A percentile compares a stretch with the other conserved stretches of the same genome.
Conservation (phyloP, 768 basidiomycete genomes). For the Rhodosporidiobolus sp. region DNA sequence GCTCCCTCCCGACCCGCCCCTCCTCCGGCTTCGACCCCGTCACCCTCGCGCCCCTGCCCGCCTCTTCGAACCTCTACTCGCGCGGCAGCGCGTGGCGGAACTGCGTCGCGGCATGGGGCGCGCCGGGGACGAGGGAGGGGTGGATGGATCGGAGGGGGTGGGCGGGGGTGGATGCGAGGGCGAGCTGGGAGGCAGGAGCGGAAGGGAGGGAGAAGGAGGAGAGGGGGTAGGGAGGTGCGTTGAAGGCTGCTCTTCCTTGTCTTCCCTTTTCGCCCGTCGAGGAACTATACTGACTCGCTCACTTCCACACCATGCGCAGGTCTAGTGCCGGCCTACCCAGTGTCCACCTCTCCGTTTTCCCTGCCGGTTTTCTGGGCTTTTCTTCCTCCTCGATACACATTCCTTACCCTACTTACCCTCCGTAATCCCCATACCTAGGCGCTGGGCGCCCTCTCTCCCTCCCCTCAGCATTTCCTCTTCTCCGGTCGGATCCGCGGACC, state of each 20-base stretch:
- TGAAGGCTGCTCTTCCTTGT: background rate
- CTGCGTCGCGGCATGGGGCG: background rate
- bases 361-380: background rate
- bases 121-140: slow-evolving; percentile 1
- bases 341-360: background rate
- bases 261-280: too few relatives aligned
- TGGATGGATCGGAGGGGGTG: slow-evolving; percentile 6
- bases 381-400: background rate
- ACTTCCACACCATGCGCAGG: too few relatives aligned
- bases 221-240: too few relatives aligned
- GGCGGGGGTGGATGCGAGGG: background rate
- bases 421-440: background rate
- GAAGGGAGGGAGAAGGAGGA: background rate
- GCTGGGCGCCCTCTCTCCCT: too few relatives aligned
- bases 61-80: background rate
- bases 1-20: slow-evolving; percentile 8
- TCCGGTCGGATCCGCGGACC: too few relatives aligned
- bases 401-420: background rate
- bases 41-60: background rate
- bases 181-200: background rate
- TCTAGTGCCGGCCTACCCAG: too few relatives aligned
- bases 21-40: background rate
- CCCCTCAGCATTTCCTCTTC: too few relatives aligned
- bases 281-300: too few relatives aligned
- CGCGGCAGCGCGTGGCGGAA: background rate